These are phyloP conservation scores for Rhytidhysteron rufulum DNA, from an alignment of 2,329 filamentous ascomycete species.

Conservation along the genomic window DNA sequence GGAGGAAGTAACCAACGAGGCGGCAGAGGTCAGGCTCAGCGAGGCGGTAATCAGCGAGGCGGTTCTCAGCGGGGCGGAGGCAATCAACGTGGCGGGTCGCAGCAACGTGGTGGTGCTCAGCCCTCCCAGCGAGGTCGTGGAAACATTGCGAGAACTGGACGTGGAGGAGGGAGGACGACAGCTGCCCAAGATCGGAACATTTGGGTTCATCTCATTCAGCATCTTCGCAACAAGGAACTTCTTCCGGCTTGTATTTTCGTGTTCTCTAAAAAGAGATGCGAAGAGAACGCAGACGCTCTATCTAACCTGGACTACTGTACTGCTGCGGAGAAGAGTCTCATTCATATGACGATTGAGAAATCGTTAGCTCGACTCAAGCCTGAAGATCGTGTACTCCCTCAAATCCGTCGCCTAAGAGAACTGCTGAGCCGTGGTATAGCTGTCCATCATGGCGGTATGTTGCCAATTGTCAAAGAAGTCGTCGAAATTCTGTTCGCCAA, in stretches of 20 bases:
- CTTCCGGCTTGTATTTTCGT: conserved; percentile 96
- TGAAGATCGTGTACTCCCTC: conserved; percentile 85
- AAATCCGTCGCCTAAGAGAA: conserved; percentile 84
- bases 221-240: conserved; percentile 79
- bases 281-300: conserved; percentile 93
- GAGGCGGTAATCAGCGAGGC: conserved; percentile 53
- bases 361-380: conserved; percentile 87
- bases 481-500: conserved; percentile 96
- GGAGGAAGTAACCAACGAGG: conserved; percentile 45
- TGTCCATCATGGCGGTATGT: conserved; percentile 88
- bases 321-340: conserved; percentile 88
- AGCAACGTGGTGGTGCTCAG: conserved; percentile 54
- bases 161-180: conserved; percentile 80
- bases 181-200: conserved; percentile 93
- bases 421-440: conserved; percentile 85
- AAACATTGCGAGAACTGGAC: conserved; percentile 85
- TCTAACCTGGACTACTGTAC: conserved; percentile 95
- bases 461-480: conserved; percentile 96
- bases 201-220: conserved; percentile 94
- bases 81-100: conserved; percentile 43
- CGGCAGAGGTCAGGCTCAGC: no score
- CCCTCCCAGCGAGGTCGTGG: conserved; percentile 60
- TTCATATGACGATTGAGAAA: conserved; percentile 96
- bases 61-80: conserved; percentile 46
- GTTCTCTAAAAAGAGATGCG: conserved; percentile 96